Evolutionary conservation across 2,329 filamentous ascomycete species (phyloP).

Genomic region (Diplodia sapinea): DNA sequence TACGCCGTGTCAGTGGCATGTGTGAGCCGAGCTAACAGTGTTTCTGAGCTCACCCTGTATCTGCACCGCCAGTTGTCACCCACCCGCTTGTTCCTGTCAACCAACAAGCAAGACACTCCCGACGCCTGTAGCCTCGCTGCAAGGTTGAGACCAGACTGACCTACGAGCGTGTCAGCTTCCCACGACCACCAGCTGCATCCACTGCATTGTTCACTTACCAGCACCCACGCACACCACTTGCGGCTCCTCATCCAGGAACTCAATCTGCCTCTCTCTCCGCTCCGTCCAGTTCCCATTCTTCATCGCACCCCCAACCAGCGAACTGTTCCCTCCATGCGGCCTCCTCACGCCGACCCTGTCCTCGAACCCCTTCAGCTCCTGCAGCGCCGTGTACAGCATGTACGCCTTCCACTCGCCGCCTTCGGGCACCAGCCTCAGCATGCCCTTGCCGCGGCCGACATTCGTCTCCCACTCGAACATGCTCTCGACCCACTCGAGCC

Average conservation of each 20-base stretch:
- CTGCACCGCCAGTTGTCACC: slow-evolving; percentile 59
- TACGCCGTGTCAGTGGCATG: slow-evolving; percentile 33
- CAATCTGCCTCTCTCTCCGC: slow-evolving; percentile 41
- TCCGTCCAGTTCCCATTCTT: slow-evolving; percentile 56
- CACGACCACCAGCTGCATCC: background rate
- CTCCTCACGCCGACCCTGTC: slow-evolving; percentile 57
- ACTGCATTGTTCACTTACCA: slow-evolving; percentile 29
- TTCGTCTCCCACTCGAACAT: slow-evolving; percentile 62
- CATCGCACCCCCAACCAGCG: slow-evolving; percentile 60
- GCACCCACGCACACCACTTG: slow-evolving; percentile 65
- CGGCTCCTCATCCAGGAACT: slow-evolving; percentile 55
- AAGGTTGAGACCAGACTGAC: slow-evolving; percentile 43
- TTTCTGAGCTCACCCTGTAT: slow-evolving; percentile 43
- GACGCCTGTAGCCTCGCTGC: slow-evolving; percentile 50
- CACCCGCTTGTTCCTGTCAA: slow-evolving; percentile 54
- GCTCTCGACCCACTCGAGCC: slow-evolving; percentile 61
- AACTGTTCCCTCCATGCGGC: slow-evolving; percentile 66
- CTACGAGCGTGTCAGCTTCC: slow-evolving; percentile 36
- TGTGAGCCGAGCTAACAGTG: background rate
- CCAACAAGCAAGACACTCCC: slow-evolving; percentile 49
- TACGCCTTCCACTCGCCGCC: slow-evolving; percentile 65
- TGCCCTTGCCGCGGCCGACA: slow-evolving; percentile 62
- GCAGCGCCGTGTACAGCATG: slow-evolving; percentile 66
- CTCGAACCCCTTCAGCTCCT: slow-evolving; percentile 60
- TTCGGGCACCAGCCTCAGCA: slow-evolving; percentile 58